These are phyloP conservation scores for Trypanosoma caninum DNA, from an alignment of 208 protist species.

Conservation along the genomic window DNA sequence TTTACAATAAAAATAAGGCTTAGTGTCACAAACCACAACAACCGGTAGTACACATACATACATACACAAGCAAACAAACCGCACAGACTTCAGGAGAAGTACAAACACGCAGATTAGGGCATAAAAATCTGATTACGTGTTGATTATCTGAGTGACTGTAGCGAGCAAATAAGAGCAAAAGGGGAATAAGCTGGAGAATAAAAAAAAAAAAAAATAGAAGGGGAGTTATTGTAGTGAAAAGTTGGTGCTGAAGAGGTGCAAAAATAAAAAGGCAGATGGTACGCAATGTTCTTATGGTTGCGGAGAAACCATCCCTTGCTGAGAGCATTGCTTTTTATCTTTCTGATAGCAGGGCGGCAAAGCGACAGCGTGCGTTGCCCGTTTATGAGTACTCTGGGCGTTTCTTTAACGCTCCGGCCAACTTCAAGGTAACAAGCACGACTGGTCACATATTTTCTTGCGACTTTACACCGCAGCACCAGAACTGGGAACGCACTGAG, in stretches of 20 bases:
- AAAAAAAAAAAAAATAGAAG: conserved; percentile 1
- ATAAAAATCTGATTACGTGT: no score
- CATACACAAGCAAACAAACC: no score
- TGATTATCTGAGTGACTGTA: background rate
- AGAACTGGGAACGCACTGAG: conserved; percentile 86
- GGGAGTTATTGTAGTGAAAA: background rate
- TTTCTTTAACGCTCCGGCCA: conserved; percentile 64
- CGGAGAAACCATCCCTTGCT: conserved; percentile 93
- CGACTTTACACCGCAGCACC: conserved; percentile 88
- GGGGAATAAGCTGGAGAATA: background rate
- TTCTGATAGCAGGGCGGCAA: conserved; percentile 64
- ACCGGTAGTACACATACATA: no score
- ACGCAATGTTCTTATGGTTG: conserved; percentile 89
- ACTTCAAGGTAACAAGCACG: conserved; percentile 87
- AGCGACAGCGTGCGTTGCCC: conserved; percentile 65
- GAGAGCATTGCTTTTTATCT: conserved; percentile 87
- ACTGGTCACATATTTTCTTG: conserved; percentile 91
- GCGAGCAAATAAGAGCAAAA: background rate
- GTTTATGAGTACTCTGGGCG: conserved; percentile 84
- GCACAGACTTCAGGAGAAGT: no score
- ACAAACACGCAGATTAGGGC: no score
- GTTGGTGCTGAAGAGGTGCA: background rate
- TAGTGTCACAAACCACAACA: no score
- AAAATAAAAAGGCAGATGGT: conserved; percentile 27
- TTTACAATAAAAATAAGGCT: no score